Evolutionary conservation across 495 filamentous ascomycete species (phyloP).

Genomic region (Annulohypoxylon nitens): DNA sequence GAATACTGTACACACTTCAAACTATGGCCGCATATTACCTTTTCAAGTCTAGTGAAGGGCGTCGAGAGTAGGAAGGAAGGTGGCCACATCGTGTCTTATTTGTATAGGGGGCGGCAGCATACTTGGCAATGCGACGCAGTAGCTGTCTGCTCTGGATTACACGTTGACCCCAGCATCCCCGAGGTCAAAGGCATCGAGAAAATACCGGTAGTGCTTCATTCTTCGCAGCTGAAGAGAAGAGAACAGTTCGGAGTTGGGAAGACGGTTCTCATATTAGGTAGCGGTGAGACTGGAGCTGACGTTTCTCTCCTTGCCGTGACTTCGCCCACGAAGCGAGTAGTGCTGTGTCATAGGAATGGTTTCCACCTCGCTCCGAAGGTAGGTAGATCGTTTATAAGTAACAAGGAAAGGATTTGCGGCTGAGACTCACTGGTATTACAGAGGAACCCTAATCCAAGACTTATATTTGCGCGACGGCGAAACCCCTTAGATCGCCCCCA

Average conservation of each 20-base stretch:
- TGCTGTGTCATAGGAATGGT: slow-evolving; percentile 57
- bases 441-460: slow-evolving; percentile 45
- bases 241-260: slow-evolving; percentile 53
- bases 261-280: slow-evolving; percentile 55
- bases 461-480: slow-evolving; percentile 30
- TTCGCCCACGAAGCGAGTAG: slow-evolving; percentile 53
- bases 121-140: slow-evolving; percentile 54
- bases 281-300: slow-evolving; percentile 58
- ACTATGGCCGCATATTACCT: slow-evolving; percentile 55
- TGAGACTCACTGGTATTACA: slow-evolving; percentile 23
- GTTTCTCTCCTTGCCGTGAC: slow-evolving; percentile 57
- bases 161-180: slow-evolving; percentile 55
- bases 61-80: slow-evolving; percentile 36
- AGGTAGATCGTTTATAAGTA: slow-evolving; percentile 6
- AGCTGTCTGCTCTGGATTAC: slow-evolving; percentile 56
- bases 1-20: slow-evolving; percentile 57
- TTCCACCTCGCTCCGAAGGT: slow-evolving; percentile 56
- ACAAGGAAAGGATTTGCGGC: slow-evolving; percentile 14
- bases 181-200: slow-evolving; percentile 53
- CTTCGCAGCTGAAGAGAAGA: slow-evolving; percentile 54
- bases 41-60: slow-evolving; percentile 46
- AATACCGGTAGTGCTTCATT: slow-evolving; percentile 53
- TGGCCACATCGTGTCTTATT: slow-evolving; percentile 44
- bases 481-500: slow-evolving; percentile 49
- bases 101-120: slow-evolving; percentile 22